Evolutionary conservation across 805 yeast genomes (phyloP), one percentile per base, ranked within the genome.

Genomic region (Lachancea sp.): DNA sequence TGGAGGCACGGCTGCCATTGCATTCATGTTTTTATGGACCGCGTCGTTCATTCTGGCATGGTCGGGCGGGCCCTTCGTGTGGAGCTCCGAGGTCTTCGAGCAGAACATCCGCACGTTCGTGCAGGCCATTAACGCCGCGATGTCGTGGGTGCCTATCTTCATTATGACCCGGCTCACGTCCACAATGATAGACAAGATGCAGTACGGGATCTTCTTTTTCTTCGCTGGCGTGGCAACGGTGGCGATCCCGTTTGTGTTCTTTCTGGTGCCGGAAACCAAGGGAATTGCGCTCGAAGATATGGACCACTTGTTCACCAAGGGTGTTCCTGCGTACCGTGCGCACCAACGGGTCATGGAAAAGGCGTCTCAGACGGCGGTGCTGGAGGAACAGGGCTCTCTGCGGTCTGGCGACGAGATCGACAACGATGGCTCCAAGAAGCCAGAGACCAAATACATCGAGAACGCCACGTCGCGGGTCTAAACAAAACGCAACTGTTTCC

Each of bases 271-370:
- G 56, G 89, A 84, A 67, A 86, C 95, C 44, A 79, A 78, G 68
- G 93, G 93, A 49, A 74, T 85, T 58, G 73, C 84, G 38, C 74
- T 86, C 62, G 95, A 85, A 67, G 87, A 85, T 38, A 46, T 46
- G 35, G 49, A 46, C 36, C 19, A 36, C 13, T 41, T 46, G 16
- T 46, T 46, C 39, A 30, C 30, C 17, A 37, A 31, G 25, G 42
- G 38, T 10, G 17, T 44, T 5, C 27, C 46, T 8, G 46, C 46
- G 2, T 37, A 44, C 46, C 30, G 35, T 4, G 46, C 46, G 5
- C 42, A 44, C 38, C 32, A 44, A 18, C 29, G 17, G 35, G 46
- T 44, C 38, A 37, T 33, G 30, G 27, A 29, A 13, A 17, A 44
- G 26, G 31, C 42, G 19, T 11, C 32, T n/a, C 18, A 26, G 20